Evolutionary conservation across 2,329 filamentous ascomycete species (phyloP).

Genomic region (Colletotrichum aenigma): DNA sequence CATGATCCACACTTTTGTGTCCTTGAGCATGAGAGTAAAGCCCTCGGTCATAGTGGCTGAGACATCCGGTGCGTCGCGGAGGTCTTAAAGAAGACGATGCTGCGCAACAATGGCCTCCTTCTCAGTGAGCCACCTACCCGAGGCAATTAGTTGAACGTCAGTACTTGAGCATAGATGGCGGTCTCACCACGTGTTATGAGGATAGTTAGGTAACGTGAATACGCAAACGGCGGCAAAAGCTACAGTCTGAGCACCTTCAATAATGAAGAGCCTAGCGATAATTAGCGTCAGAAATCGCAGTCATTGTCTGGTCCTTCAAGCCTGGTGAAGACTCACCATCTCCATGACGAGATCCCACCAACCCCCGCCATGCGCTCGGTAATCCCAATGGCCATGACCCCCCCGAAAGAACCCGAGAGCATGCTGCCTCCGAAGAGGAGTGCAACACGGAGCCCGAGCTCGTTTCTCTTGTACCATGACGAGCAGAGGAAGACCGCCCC

Average conservation of each 20-base stretch:
- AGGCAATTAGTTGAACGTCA: no score
- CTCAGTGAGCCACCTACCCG: background rate
- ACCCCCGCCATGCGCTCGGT: conserved; percentile 29
- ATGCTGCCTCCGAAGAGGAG: conserved; percentile 26
- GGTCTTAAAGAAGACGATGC: background rate
- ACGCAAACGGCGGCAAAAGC: background rate
- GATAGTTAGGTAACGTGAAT: conserved; percentile 12
- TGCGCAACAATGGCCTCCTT: background rate
- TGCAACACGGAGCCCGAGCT: conserved; percentile 25
- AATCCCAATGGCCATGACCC: conserved; percentile 27
- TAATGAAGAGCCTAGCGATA: conserved; percentile 11
- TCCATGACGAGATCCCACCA: conserved; percentile 27
- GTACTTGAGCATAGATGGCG: no score
- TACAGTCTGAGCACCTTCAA: conserved; percentile 18
- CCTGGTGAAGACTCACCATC: conserved; percentile 21
- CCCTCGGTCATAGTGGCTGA: background rate
- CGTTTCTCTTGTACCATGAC: conserved; percentile 32
- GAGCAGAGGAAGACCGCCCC: conserved; percentile 27
- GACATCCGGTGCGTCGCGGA: background rate
- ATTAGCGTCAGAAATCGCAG: background rate
- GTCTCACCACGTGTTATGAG: background rate
- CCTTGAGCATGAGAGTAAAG: background rate
- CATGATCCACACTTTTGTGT: background rate
- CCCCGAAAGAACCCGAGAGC: conserved; percentile 28
- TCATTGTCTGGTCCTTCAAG: background rate